Evolutionary conservation across 2,329 filamentous ascomycete species (phyloP), one percentile per base, ranked within the genome.

Genomic region (Neopestalotiopsis sp.): DNA sequence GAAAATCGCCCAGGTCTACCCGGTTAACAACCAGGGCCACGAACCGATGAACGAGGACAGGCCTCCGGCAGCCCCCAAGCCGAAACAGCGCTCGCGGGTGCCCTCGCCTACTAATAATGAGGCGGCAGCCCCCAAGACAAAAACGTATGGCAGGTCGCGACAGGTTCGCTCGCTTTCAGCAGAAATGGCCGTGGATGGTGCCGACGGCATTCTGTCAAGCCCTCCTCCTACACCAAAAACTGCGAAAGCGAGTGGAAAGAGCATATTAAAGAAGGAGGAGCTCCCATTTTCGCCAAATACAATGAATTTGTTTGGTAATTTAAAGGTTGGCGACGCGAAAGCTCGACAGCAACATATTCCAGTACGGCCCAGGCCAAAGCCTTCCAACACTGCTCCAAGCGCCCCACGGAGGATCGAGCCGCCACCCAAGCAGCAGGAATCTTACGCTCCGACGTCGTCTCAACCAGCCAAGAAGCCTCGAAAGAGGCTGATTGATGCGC

Each of bases 401-500:
- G 32, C n/a, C 13, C 7, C 34, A 9, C 40, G 40, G 32, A 32
- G 20, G 14, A n/a, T 30, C 5, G n/a, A 56, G 17, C 30, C 28
- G 30, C 5, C 45, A 30, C n/a, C 60, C 13, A 38, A 34, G 28
- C 42, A 40, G 40, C 28, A 20, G 34, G 14, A 20, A 34, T 20
- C 20, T n/a, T 24, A 58, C 12, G 24, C 40, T 9, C 17, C 59
- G 13, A 13, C 30, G n/a, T 42, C 10, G 1, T n/a, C 52, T 14
- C 65, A 58, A 65, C 69, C 30, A 30, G 71, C 14, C 69, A 74
- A 74, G 64, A 76, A 72, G 67, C 71, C 74, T 12, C 73, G 74
- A 62, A 78, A 73, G 68, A 74, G 75, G 59, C 65, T 79, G 7
- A 77, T 79, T 42, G 77, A 79, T 68, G 72, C 70, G 34, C 62